Conservation (phyloP, 1,139 yeast genomes). For the Blastobotrys niveus region DNA sequence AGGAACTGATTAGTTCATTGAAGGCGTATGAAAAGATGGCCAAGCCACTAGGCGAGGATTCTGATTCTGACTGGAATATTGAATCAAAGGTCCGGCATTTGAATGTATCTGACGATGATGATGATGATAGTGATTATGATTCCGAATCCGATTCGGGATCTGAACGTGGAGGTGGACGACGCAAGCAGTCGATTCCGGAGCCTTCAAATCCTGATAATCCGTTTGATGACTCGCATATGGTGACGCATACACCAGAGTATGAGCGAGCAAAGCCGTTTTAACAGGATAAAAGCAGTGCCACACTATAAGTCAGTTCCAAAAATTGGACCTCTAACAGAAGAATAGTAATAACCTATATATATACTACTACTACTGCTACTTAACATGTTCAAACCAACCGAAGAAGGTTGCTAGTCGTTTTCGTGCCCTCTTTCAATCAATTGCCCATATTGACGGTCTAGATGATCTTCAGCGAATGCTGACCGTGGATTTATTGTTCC, state of each 20-base stretch:
- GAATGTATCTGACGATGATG: conserved; percentile 20
- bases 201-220: conserved; percentile 45
- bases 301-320: no score
- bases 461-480: no score
- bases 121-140: conserved; percentile 8
- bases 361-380: no score
- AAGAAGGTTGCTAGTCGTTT: no score
- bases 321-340: no score
- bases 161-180: not conserved
- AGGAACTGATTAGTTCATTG: conserved; percentile 71
- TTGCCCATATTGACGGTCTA: no score
- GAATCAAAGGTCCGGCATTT: conserved; percentile 21
- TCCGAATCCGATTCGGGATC: conserved; percentile 19
- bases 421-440: no score
- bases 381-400: no score
- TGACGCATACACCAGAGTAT: conserved; percentile 13
- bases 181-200: conserved; percentile 10
- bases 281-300: no score
- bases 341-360: no score
- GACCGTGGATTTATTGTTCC: no score
- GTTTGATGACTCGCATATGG: conserved; percentile 57
- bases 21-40: conserved; percentile 59
- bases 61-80: conserved; percentile 35
- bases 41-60: conserved; percentile 44
- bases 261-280: conserved; percentile 11